Evolutionary conservation across 2,329 filamentous ascomycete species (phyloP), one percentile per base, ranked within the genome.

Genomic region (Torrubiellomyces zombiae): DNA sequence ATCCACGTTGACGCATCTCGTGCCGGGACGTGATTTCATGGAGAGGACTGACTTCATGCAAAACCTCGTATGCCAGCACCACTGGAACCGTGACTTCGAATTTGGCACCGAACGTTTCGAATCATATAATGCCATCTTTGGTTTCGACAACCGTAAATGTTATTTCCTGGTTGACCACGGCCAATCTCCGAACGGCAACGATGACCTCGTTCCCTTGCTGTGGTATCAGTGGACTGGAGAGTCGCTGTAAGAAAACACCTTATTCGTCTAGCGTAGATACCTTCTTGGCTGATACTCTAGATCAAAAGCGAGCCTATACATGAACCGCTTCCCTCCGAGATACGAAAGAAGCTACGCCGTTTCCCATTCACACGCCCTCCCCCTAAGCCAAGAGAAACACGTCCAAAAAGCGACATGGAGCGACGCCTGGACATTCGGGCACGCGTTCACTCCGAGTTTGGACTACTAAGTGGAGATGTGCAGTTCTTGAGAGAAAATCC

Each of bases 201-300:
- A 32, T 14, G 25, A 31, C 27, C 10, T 25, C 6, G 28, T 28
- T 12, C 35, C 27, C 6, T 24, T 34, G 3, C 1, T 32, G 8
- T 30, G 33, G 32, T 32, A 32, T 8, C 32, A 27, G 10, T 37
- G 30, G 30, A 37, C 26, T 21, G 32, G 35, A 23, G 25, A 34
- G 11, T 28, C 22, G 27, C 28, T 37, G 33, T 32, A 27, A 13
- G 34, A 9, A n/a, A n/a, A n/a, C n/a, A n/a, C n/a, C n/a, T n/a
- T n/a, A n/a, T n/a, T n/a, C n/a, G n/a, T n/a, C n/a, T n/a, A n/a
- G n/a, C n/a, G n/a, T n/a, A n/a, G n/a, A n/a, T n/a, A n/a, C n/a
- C n/a, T n/a, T n/a, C n/a, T n/a, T n/a, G n/a, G n/a, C n/a, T n/a
- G n/a, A n/a, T n/a, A n/a, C n/a, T n/a, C n/a, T n/a, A n/a, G n/a